Evolutionary conservation across 345 rosid genomes (phyloP).

Genomic region (Eutrema heterophyllum): DNA sequence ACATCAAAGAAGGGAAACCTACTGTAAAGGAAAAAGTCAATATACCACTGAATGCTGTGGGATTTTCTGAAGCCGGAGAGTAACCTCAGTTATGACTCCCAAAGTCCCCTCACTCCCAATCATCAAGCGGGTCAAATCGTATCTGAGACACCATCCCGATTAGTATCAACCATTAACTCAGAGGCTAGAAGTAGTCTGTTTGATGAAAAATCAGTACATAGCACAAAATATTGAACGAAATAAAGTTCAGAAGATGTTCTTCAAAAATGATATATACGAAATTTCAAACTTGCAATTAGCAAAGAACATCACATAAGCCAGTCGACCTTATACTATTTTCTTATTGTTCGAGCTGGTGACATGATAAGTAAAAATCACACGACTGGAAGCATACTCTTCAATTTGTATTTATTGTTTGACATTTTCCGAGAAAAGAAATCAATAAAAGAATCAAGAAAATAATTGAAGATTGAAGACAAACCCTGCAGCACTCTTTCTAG

Average conservation of each 20-base stretch:
- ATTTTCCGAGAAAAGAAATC: not conserved
- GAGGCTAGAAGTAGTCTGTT: not conserved
- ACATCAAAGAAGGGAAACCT: not conserved
- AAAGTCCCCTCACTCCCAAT: slow-evolving; percentile 97
- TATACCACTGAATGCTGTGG: slow-evolving; percentile 90
- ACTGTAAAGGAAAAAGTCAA: slow-evolving; percentile 8
- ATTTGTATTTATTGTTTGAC: not conserved
- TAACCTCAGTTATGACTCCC: slow-evolving; percentile 84
- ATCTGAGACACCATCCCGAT: slow-evolving; percentile 38
- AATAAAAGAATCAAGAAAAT: not conserved
- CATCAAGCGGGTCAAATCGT: slow-evolving; percentile 83
- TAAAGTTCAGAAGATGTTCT: not conserved
- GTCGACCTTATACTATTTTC: not conserved
- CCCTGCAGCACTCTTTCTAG: slow-evolving; percentile 98
- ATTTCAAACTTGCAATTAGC: not conserved
- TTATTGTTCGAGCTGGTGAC: not conserved
- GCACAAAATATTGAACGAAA: not conserved
- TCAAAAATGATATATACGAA: not conserved
- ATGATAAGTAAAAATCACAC: not conserved
- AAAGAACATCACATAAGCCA: not conserved
- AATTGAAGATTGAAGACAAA: slow-evolving; percentile 36
- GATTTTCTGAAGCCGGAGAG: slow-evolving; percentile 83
- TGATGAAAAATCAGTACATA: not conserved
- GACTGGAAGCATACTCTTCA: not conserved
- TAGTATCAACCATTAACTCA: slow-evolving; percentile 1